Conservation (phyloP, 202 grass and related monocot genomes). For the Zoysia matrella region DNA sequence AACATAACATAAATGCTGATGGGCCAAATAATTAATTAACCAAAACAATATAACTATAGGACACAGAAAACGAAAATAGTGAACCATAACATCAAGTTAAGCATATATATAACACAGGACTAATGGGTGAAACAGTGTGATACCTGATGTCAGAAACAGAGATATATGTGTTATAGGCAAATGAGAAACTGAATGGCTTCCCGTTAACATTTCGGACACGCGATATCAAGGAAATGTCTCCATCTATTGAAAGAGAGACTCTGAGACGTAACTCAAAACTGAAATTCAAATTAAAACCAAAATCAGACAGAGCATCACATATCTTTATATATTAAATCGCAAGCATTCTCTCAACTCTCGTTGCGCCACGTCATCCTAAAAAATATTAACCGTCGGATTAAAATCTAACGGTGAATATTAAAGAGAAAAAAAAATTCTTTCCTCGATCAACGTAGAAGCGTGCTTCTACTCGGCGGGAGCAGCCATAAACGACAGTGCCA, state of each 20-base stretch:
- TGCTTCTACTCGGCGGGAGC: too few species aligned
- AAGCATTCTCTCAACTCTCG: too few species aligned
- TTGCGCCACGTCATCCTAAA: too few species aligned
- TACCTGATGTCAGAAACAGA: slow-evolving; percentile 99
- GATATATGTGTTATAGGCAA: slow-evolving; percentile 90
- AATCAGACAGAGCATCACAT: slow-evolving; percentile 17
- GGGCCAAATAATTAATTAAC: background rate
- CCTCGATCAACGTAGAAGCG: too few species aligned
- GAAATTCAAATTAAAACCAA: slow-evolving; percentile 37
- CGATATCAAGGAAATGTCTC: slow-evolving; percentile 71
- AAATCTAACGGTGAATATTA: too few species aligned
- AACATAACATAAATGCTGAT: background rate
- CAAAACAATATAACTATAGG: background rate
- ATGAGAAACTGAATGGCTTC: slow-evolving; percentile 90
- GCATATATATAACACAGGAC: slow-evolving; percentile 23
- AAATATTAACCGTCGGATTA: too few species aligned
- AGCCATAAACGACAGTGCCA: too few species aligned
- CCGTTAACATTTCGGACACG: slow-evolving; percentile 79
- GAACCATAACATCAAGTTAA: background rate
- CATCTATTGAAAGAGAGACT: slow-evolving; percentile 81
- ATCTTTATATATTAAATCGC: too few species aligned
- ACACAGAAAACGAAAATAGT: background rate
- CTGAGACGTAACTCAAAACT: slow-evolving; percentile 93
- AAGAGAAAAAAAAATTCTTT: too few species aligned
- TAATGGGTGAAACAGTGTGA: background rate